phyloP scores from a whole-genome alignment of 345 rosid genomes.

The Draba incana region DNA sequence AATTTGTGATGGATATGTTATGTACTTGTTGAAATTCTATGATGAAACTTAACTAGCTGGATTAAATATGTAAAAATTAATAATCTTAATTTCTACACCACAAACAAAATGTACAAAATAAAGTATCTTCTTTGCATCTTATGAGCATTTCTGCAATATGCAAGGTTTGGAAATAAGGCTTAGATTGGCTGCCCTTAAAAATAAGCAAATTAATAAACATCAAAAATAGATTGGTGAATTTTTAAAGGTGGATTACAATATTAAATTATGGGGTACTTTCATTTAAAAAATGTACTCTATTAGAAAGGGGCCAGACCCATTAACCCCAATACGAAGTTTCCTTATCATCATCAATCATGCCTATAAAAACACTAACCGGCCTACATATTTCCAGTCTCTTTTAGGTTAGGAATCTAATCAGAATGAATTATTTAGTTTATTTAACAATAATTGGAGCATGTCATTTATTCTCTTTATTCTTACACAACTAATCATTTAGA shows the following conservation, averaged over 20 bases:
- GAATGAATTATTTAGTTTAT: constrained; percentile 30
- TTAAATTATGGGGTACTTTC: neutral
- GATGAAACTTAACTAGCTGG: neutral
- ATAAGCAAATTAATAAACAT: neutral
- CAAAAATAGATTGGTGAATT: too few relatives aligned
- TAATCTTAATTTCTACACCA: constrained; percentile 1
- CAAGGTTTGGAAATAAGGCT: constrained; percentile 1
- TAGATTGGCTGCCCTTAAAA: neutral
- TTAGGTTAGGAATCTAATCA: constrained; percentile 47
- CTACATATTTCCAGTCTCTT: constrained; percentile 40
- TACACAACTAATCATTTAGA: constrained; percentile 35
- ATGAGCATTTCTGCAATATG: neutral
- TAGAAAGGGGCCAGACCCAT: constrained; percentile 22
- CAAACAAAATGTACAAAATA: neutral
- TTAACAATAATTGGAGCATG: constrained; percentile 50
- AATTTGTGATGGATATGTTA: neutral
- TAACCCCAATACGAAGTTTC: constrained; percentile 40
- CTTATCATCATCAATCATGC: constrained; percentile 45
- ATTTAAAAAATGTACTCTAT: neutral
- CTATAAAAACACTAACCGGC: constrained; percentile 57
- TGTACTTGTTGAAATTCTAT: too few relatives aligned
- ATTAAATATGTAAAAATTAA: neutral
- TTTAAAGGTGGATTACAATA: too few relatives aligned
- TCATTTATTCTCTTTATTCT: constrained; percentile 37
- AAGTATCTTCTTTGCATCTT: neutral